Conservation (phyloP, 2,329 filamentous ascomycete species). For the Epichloe amarillans region DNA sequence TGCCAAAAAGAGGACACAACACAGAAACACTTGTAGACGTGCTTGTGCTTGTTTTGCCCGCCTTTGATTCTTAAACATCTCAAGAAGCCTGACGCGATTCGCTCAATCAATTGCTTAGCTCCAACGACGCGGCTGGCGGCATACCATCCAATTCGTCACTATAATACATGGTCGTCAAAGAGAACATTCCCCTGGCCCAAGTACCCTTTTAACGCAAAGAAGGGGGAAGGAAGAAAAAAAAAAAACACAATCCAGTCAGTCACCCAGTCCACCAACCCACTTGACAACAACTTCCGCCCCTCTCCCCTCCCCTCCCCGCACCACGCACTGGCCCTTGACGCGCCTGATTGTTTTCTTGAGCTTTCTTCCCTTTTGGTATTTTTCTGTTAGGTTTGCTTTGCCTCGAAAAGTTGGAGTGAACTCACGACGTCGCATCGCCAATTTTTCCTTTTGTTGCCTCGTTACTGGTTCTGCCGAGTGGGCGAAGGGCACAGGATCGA, state of each 20-base stretch:
- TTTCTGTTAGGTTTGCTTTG: not conserved
- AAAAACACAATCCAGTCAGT: not conserved
- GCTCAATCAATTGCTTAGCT: not conserved
- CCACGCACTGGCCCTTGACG: slow-evolving; percentile 7
- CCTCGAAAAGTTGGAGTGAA: not conserved
- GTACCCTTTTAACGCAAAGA: not conserved
- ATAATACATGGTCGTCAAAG: not conserved
- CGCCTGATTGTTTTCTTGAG: slow-evolving; percentile 3
- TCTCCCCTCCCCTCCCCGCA: slow-evolving; percentile 5
- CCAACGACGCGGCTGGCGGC: not conserved
- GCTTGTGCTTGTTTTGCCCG: not conserved
- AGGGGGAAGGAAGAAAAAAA: not conserved
- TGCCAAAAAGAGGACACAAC: no score
- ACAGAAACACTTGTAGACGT: no score
- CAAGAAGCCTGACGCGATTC: not conserved
- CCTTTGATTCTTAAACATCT: not conserved
- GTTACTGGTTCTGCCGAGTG: not conserved
- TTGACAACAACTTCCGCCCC: slow-evolving; percentile 3
- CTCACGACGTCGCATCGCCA: not conserved
- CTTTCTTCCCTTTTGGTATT: not conserved
- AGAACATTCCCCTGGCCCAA: not conserved
- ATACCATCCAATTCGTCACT: not conserved
- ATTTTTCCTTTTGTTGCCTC: not conserved
- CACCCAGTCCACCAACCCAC: slow-evolving; percentile 3
- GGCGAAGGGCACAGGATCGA: not conserved